Evolutionary conservation across 225 moss, liverwort and hornwort species (phyloP).

Genomic region (Physcomitrellopsis africana): DNA sequence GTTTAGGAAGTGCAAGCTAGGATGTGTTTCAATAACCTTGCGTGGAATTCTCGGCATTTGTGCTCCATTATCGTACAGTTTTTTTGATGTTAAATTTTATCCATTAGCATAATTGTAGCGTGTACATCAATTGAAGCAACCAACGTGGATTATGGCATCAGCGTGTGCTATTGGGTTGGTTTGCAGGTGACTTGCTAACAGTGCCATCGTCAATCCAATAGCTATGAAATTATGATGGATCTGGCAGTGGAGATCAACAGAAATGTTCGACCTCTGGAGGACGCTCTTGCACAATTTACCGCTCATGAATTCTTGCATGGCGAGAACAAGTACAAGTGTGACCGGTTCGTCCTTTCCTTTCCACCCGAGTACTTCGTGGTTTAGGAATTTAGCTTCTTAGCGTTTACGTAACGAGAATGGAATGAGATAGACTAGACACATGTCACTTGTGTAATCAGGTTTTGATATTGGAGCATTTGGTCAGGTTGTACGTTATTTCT

Average conservation of each 20-base stretch:
- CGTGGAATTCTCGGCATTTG: background rate
- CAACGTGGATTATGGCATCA: conserved; percentile 42
- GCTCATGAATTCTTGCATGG: conserved; percentile 86
- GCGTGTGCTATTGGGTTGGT: conserved; percentile 52
- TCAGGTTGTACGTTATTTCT: conserved; percentile 22
- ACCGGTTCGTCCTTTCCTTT: conserved; percentile 65
- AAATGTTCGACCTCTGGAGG: conserved; percentile 81
- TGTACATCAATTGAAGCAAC: conserved; percentile 16
- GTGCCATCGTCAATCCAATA: conserved; percentile 92
- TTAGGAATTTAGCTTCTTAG: conserved; percentile 24
- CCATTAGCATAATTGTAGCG: background rate
- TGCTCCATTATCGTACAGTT: background rate
- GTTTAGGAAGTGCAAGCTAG: conserved; percentile 5
- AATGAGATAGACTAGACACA: background rate
- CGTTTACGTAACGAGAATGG: background rate
- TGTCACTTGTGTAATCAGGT: conserved; percentile 5
- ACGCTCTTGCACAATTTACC: conserved; percentile 86
- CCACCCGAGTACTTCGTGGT: conserved; percentile 7
- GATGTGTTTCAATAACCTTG: background rate
- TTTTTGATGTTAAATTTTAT: conserved; percentile 15
- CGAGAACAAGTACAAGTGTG: conserved; percentile 98
- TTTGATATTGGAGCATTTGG: background rate
- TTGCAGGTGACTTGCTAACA: conserved; percentile 94
- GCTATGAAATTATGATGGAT: conserved; percentile 98
- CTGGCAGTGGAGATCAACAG: conserved; percentile 98